Percentiles rank a stretch among this genome's conserved stretches.
phyloP scores from a whole-genome alignment of 2,329 filamentous ascomycete genomes.

The Bipolaris bicolor region DNA sequence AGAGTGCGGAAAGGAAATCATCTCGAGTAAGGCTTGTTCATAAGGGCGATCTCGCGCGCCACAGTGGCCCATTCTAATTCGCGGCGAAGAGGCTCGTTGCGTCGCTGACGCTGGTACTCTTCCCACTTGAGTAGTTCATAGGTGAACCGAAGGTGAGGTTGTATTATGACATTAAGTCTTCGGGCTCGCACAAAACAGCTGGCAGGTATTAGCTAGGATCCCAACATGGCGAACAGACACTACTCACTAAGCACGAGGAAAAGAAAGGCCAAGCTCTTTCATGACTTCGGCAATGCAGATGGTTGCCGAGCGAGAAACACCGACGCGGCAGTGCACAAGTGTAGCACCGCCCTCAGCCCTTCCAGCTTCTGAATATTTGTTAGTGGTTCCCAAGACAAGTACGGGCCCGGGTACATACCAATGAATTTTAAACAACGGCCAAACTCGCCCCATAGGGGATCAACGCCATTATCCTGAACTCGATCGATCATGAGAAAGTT shows the following conservation, averaged over 20 bases:
- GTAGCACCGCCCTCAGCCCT: constrained; percentile 80
- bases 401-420: constrained; percentile 63
- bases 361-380: constrained; percentile 69
- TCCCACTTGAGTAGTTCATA: constrained; percentile 97
- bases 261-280: constrained; percentile 77
- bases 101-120: constrained; percentile 70
- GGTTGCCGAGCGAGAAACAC: constrained; percentile 92
- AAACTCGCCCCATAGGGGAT: constrained; percentile 86
- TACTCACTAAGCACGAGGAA: constrained; percentile 82
- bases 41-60: constrained; percentile 85
- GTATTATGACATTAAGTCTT: constrained; percentile 95
- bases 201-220: constrained; percentile 14
- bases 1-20: constrained; percentile 46
- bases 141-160: constrained; percentile 91
- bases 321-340: constrained; percentile 93
- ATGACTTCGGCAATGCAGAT: constrained; percentile 99
- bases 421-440: constrained; percentile 88
- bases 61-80: constrained; percentile 93
- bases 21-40: constrained; percentile 92
- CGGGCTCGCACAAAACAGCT: constrained; percentile 91
- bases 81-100: constrained; percentile 64
- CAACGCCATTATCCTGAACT: constrained; percentile 96
- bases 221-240: not conserved
- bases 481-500: constrained; percentile 82
- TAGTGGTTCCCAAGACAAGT: constrained; percentile 9